phyloP scores from a whole-genome alignment of 768 basidiomycete species.

The Pleurotus salmoneostramineus region DNA sequence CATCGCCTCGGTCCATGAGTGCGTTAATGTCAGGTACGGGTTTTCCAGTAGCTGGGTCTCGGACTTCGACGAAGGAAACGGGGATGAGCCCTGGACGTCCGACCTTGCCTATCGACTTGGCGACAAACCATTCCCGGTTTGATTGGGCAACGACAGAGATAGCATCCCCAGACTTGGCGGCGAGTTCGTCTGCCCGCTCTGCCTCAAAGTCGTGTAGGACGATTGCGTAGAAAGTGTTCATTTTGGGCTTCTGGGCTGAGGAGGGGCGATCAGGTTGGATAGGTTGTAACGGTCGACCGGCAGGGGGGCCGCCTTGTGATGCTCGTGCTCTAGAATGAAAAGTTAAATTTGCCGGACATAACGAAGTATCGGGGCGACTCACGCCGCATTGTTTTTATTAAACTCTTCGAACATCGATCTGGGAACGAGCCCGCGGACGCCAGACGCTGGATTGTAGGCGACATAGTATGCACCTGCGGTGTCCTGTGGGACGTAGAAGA shows the following conservation, averaged over 20 bases:
- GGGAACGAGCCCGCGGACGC: constrained; percentile 89
- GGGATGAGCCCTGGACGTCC: constrained; percentile 97
- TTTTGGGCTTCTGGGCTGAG: constrained; percentile 31
- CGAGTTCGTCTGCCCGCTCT: constrained; percentile 95
- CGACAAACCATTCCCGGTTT: constrained; percentile 99
- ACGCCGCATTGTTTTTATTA: constrained; percentile 66
- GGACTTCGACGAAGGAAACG: constrained; percentile 94
- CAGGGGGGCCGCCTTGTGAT: background rate
- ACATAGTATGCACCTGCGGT: constrained; percentile 73
- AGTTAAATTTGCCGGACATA: constrained; percentile 4
- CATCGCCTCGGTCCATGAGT: constrained; percentile 81
- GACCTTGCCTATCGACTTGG: constrained; percentile 93
- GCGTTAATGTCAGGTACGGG: constrained; percentile 70
- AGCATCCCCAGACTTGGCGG: constrained; percentile 89
- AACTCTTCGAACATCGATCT: constrained; percentile 89
- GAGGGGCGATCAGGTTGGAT: constrained; percentile 14
- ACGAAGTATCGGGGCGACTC: constrained; percentile 23
- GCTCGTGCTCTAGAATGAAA: background rate
- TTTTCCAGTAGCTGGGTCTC: constrained; percentile 84
- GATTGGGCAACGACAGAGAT: constrained; percentile 98
- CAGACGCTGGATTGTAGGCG: constrained; percentile 90
- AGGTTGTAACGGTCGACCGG: constrained; percentile 15
- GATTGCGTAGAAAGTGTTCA: constrained; percentile 85
- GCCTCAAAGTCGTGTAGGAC: constrained; percentile 94
- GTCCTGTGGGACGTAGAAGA: constrained; percentile 93